Evolutionary conservation across 139 green algal species (phyloP).

Genomic region (Desmodesmus armatus): DNA sequence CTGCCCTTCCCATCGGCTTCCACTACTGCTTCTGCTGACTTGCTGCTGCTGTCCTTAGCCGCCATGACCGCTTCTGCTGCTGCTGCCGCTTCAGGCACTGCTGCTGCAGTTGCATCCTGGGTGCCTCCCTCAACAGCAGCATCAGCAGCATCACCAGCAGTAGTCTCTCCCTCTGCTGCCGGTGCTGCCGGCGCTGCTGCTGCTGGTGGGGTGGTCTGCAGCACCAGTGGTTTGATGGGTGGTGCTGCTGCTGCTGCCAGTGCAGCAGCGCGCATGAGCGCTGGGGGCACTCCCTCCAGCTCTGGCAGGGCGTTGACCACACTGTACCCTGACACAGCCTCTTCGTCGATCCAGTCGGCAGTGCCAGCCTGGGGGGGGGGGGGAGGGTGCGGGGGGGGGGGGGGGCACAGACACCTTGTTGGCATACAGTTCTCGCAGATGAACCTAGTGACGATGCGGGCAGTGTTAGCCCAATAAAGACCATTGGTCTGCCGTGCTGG

Average conservation of each 20-base stretch:
- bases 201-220: background rate
- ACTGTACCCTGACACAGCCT: conserved; percentile 45
- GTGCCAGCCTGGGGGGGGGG: conserved; percentile 52
- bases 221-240: conserved; percentile 1
- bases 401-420: background rate
- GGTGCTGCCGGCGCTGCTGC: conserved; percentile 1
- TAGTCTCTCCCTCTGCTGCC: background rate
- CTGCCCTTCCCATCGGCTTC: background rate
- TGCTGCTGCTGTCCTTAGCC: too few relatives aligned
- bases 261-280: conserved; percentile 23
- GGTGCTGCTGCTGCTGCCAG: conserved; percentile 15
- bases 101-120: background rate
- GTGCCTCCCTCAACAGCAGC: background rate
- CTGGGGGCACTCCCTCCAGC: conserved; percentile 37
- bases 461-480: too few relatives aligned
- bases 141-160: background rate
- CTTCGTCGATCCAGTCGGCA: conserved; percentile 53
- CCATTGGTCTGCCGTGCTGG: too few relatives aligned
- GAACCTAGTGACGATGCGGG: background rate
- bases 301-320: conserved; percentile 62
- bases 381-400: too few relatives aligned
- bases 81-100: background rate
- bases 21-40: background rate
- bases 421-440: background rate
- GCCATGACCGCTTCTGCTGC: too few relatives aligned